Base-by-base conservation (phyloP, 2,329 filamentous ascomycete species). In the Metarhizium anisopliae region DNA sequence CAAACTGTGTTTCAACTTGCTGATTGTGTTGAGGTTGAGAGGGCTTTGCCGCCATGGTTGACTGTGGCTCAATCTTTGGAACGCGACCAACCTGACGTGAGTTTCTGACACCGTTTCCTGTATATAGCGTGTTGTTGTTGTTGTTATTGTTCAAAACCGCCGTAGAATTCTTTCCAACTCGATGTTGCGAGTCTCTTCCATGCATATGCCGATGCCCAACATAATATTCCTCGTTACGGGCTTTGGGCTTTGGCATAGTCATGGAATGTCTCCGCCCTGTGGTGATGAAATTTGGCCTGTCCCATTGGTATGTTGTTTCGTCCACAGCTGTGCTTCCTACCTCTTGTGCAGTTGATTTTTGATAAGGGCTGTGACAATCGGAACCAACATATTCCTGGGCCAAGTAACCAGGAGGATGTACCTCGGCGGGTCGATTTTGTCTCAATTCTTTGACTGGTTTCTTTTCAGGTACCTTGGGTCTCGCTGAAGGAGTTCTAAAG, bases 401-500 rank as follows among this genome's bases (percentile, higher is more conserved):
- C 7, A n/a, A 16, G 2, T 29, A 14, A 6, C 10, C 13, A 13
- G 13, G 20, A 7, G 53, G 54, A 2, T 52, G 57, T 45, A 53
- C 40, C 11, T 50, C 43, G 16, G 47, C 56, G 35, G 51, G 47
- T 29, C 47, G 35, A 35, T 51, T 25, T 18, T 52, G 54, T 20
- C 43, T 45, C 42, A 54, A 35, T n/a, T 18, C 32, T 13, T 30
- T 45, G 11, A 4, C n/a, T 7, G 51, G 13, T 13, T 52, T 47
- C 49, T 38, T 47, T 11, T 20, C 20, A 14, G 5, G 30, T 20
- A 42, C 16, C 5, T 47, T 43, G 40, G 35, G 25, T n/a, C 59
- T 54, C 20, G 40, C 51, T 10, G 58, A 54, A 6, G 58, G 53
- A 11, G 50, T 55, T 52, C 55, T 57, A 53, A 64, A 63, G 47